Conservation (phyloP, 2,329 filamentous ascomycete genomes). For the Aspergillus tamarii region DNA sequence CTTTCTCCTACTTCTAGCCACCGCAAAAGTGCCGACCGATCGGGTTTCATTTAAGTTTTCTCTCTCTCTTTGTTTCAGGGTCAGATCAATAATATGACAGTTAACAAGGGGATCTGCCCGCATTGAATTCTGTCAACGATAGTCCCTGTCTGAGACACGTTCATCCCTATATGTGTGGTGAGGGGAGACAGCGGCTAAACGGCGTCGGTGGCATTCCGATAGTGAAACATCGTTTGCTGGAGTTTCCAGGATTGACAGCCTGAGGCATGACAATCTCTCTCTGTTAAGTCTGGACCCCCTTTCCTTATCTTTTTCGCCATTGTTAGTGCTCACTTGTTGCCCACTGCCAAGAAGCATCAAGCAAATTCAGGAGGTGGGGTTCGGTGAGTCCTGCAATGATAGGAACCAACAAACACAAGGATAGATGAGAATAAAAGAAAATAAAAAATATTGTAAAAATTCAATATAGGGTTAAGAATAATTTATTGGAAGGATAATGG, state of each 20-base stretch:
- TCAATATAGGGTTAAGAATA: neutral
- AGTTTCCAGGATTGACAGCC: neutral
- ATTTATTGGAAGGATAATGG: neutral
- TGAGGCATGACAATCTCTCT: neutral
- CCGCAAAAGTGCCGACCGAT: neutral
- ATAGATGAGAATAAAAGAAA: neutral
- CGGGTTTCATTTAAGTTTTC: neutral
- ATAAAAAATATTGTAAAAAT: neutral
- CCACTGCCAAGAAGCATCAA: constrained; percentile 4
- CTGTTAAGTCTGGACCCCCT: neutral
- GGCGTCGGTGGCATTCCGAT: constrained; percentile 1
- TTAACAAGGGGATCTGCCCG: neutral
- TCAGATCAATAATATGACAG: neutral
- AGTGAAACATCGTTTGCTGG: neutral
- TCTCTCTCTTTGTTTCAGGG: neutral
- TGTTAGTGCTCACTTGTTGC: neutral
- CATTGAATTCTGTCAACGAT: neutral
- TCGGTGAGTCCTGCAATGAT: constrained; percentile 3
- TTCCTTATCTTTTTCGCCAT: constrained; percentile 2
- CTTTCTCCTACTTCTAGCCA: neutral
- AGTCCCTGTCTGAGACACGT: neutral
- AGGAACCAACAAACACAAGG: neutral
- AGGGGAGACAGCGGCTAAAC: neutral
- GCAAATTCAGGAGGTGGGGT: constrained; percentile 1
- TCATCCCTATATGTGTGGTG: neutral